Evolutionary conservation across 306 rosid species (phyloP).

Genomic region (Styphnolobium japonicum): DNA sequence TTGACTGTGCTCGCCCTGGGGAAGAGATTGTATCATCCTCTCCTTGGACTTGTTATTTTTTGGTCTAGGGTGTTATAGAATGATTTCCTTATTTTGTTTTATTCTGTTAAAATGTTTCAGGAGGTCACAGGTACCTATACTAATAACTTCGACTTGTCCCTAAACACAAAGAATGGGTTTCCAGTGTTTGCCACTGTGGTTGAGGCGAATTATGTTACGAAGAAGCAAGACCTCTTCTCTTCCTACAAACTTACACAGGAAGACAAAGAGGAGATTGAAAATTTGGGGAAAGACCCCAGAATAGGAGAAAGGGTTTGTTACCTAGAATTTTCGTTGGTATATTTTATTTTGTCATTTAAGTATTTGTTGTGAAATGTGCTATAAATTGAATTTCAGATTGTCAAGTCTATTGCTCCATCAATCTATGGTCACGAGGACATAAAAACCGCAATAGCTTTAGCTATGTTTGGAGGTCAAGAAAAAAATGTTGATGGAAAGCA

Average conservation of each 20-base stretch:
- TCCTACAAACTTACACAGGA: slow-evolving; percentile 95
- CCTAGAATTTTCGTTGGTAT: neutral
- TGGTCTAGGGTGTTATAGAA: neutral
- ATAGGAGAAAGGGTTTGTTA: slow-evolving; percentile 91
- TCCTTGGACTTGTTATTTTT: slow-evolving; percentile 19
- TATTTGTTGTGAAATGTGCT: slow-evolving; percentile 8
- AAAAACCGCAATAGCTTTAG: slow-evolving; percentile 92
- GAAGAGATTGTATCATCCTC: slow-evolving; percentile 82
- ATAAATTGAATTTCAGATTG: slow-evolving; percentile 49
- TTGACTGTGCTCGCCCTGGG: slow-evolving; percentile 99
- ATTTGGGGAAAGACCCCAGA: slow-evolving; percentile 84
- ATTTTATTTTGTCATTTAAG: neutral
- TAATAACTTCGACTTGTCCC: slow-evolving; percentile 88
- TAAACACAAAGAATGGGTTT: slow-evolving; percentile 96
- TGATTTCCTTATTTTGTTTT: slow-evolving; percentile 26
- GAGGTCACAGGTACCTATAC: slow-evolving; percentile 97
- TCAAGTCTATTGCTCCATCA: slow-evolving; percentile 97
- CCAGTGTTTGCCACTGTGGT: slow-evolving; percentile 99
- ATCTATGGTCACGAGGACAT: slow-evolving; percentile 95
- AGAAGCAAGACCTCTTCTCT: slow-evolving; percentile 95
- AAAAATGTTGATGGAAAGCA: slow-evolving; percentile 92
- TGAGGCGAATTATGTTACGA: slow-evolving; percentile 87
- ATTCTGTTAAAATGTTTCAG: slow-evolving; percentile 44
- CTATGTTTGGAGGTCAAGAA: slow-evolving; percentile 99
- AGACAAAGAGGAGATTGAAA: slow-evolving; percentile 84